Conservation (phyloP, 768 basidiomycete genomes). For the Lactarius akahatsu region DNA sequence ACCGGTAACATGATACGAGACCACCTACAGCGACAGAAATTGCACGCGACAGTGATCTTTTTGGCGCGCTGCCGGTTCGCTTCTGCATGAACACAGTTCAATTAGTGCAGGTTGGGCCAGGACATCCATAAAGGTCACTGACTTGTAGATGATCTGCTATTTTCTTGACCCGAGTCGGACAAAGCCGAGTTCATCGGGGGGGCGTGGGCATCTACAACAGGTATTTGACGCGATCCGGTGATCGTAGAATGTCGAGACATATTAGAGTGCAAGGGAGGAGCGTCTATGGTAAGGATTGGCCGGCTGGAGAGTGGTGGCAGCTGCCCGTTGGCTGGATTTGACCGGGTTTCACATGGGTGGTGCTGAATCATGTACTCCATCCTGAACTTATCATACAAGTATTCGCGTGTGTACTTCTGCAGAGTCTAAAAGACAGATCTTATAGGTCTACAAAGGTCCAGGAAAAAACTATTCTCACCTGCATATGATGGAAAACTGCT, state of each 20-base stretch:
- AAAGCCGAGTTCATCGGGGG: slow-evolving; percentile 23
- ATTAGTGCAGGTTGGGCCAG: slow-evolving; percentile 26
- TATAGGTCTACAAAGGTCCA: neutral
- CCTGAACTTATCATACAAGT: slow-evolving; percentile 77
- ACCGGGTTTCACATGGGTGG: slow-evolving; percentile 17
- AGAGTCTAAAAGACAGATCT: slow-evolving; percentile 53
- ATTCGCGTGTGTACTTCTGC: slow-evolving; percentile 81
- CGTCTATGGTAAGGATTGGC: slow-evolving; percentile 29
- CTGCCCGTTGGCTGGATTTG: slow-evolving; percentile 31
- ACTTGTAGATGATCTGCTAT: slow-evolving; percentile 40
- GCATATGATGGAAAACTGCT: slow-evolving; percentile 86
- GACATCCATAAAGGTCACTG: slow-evolving; percentile 32
- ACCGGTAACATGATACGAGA: slow-evolving; percentile 22
- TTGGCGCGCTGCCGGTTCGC: slow-evolving; percentile 69
- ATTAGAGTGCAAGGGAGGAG: slow-evolving; percentile 20
- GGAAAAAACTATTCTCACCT: slow-evolving; percentile 50
- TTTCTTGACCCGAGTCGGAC: slow-evolving; percentile 33
- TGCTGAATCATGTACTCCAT: slow-evolving; percentile 56
- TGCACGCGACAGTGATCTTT: slow-evolving; percentile 88
- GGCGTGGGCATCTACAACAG: slow-evolving; percentile 34
- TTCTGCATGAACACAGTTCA: slow-evolving; percentile 39
- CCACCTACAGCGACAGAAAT: slow-evolving; percentile 83
- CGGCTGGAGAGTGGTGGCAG: slow-evolving; percentile 36
- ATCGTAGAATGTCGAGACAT: slow-evolving; percentile 31
- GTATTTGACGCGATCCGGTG: slow-evolving; percentile 43